Conservation (phyloP, 2,329 filamentous ascomycete species). For the Tolypocladium paradoxum region DNA sequence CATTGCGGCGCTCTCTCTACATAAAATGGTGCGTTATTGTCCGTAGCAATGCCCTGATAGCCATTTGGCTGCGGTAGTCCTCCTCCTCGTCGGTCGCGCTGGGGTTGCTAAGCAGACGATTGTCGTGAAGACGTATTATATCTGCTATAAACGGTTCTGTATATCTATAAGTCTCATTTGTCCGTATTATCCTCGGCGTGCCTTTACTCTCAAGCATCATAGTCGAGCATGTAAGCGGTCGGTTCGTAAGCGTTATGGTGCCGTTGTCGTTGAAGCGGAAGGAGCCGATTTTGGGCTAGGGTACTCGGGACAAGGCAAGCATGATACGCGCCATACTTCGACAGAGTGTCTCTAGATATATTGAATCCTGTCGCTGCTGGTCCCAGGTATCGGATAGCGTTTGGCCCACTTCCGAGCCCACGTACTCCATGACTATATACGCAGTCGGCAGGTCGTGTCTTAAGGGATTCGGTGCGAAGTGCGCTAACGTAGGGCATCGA, state of each 20-base stretch:
- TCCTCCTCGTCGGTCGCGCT: background rate
- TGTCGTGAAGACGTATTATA: background rate
- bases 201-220: background rate
- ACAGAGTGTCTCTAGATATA: no score
- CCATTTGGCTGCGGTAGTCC: background rate
- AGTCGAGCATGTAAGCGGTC: background rate
- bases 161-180: background rate
- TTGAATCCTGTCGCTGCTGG: no score
- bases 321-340: no score
- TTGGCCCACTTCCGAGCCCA: no score
- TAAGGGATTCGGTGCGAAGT: no score
- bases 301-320: no score
- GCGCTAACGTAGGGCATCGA: no score
- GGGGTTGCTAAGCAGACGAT: background rate
- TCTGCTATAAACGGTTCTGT: background rate
- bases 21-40: background rate
- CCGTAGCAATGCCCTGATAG: background rate
- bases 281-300: no score
- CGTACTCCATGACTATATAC: no score
- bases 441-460: no score
- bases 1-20: slow-evolving; percentile 4
- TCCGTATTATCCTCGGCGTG: background rate
- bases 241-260: background rate
- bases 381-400: no score
- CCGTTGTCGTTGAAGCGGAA: background rate